Conservation (phyloP, 1,284 basidiomycete species). For the Microbotryomycetes sp. region DNA sequence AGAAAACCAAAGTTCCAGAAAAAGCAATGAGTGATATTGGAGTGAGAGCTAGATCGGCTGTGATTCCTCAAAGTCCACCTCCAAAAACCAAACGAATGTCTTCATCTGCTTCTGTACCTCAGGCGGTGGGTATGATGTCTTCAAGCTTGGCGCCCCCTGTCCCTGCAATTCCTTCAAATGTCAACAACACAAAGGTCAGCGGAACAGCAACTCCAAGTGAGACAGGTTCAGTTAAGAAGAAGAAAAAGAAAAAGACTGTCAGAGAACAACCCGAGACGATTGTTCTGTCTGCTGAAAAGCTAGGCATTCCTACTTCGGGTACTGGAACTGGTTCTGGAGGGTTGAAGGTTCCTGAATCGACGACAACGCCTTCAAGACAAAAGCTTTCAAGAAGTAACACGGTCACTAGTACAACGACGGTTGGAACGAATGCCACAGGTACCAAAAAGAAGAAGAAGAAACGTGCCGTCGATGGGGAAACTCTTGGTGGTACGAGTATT, state of each 20-base stretch:
- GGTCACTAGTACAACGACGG: slow-evolving; percentile 3
- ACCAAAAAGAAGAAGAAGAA: slow-evolving; percentile 26
- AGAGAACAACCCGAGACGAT: slow-evolving; percentile 12
- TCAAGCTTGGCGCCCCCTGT: not conserved
- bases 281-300: slow-evolving; percentile 27
- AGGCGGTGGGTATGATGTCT: not conserved
- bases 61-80: slow-evolving; percentile 2
- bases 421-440: not conserved
- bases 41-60: not conserved
- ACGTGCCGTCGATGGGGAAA: not conserved
- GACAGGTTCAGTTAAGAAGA: slow-evolving; percentile 19
- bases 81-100: not conserved
- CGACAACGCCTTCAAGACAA: not conserved
- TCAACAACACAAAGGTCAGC: not conserved
- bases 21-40: slow-evolving; percentile 31
- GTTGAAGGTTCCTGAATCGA: slow-evolving; percentile 4
- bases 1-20: slow-evolving; percentile 8
- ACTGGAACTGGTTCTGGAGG: slow-evolving; percentile 1
- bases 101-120: slow-evolving; percentile 3
- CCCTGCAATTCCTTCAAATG: not conserved
- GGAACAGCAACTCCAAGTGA: slow-evolving; percentile 1
- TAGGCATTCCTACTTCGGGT: slow-evolving; percentile 23
- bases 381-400: slow-evolving; percentile 20
- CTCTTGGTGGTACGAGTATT: too few species aligned
- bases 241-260: slow-evolving; percentile 27